phyloP scores from a whole-genome alignment of 2,329 filamentous ascomycete species.

The Celoporthe dispersa region DNA sequence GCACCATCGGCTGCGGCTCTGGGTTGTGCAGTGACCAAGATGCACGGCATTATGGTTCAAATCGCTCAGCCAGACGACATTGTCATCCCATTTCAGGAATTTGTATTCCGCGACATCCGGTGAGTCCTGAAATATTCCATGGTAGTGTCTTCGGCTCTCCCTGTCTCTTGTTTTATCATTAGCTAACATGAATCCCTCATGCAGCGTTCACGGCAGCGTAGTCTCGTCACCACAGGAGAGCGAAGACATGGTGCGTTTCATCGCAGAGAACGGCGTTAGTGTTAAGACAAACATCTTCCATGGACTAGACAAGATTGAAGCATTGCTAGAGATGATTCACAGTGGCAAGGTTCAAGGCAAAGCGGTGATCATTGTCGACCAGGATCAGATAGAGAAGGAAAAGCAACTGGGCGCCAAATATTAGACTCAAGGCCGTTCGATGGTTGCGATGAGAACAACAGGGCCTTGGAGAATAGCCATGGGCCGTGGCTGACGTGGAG shows the following conservation, averaged over 20 bases:
- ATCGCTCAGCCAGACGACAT: slow-evolving; percentile 54
- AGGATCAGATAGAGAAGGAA: slow-evolving; percentile 39
- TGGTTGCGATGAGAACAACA: neutral
- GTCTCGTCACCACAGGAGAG: slow-evolving; percentile 48
- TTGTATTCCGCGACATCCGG: slow-evolving; percentile 16
- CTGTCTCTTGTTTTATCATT: neutral
- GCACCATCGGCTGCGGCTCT: slow-evolving; percentile 51
- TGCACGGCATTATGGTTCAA: slow-evolving; percentile 63
- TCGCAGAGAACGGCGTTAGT: slow-evolving; percentile 50
- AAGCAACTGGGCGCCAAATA: slow-evolving; percentile 29
- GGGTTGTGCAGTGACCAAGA: slow-evolving; percentile 55
- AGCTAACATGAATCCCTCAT: neutral
- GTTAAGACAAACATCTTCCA: slow-evolving; percentile 56
- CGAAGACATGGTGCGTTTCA: slow-evolving; percentile 50
- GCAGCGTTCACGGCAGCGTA: slow-evolving; percentile 21
- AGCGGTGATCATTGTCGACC: slow-evolving; percentile 56
- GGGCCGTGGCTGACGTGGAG: no score
- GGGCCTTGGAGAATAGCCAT: no score
- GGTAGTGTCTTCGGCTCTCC: neutral
- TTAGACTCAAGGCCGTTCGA: neutral
- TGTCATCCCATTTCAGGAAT: slow-evolving; percentile 11
- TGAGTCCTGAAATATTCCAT: neutral
- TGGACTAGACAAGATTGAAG: slow-evolving; percentile 55
- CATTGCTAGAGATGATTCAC: slow-evolving; percentile 54
- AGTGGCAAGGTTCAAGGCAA: slow-evolving; percentile 60